phyloP scores from a whole-genome alignment of 805 yeast genomes.

The Phaffomyces antillensis region DNA sequence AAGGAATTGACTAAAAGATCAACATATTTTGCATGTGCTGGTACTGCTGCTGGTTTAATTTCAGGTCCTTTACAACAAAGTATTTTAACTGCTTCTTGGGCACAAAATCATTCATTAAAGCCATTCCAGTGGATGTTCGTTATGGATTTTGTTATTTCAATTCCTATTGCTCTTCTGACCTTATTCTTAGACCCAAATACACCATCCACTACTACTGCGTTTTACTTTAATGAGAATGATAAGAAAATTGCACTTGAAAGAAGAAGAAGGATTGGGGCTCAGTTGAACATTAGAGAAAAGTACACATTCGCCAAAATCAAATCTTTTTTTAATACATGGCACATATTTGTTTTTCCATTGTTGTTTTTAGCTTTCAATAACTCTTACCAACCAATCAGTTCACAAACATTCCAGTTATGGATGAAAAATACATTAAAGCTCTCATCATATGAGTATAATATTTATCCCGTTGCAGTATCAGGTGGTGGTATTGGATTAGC shows the following conservation, averaged over 20 bases:
- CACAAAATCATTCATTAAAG: constrained; percentile 4
- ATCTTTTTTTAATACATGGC: constrained; percentile 42
- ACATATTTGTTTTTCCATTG: constrained; percentile 38
- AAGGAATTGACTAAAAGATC: constrained; percentile 30
- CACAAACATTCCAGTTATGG: constrained; percentile 42
- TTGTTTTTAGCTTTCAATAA: constrained; percentile 18
- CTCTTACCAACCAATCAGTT: constrained; percentile 24
- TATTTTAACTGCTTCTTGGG: constrained; percentile 19
- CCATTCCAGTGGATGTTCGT: constrained; percentile 41
- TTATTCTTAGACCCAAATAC: constrained; percentile 25
- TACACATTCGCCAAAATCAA: constrained; percentile 31
- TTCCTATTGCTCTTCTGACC: constrained; percentile 38
- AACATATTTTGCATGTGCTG: constrained; percentile 27
- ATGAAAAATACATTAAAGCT: constrained; percentile 31
- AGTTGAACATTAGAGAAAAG: constrained; percentile 33
- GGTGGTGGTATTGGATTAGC: constrained; percentile 35
- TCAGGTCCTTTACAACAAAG: constrained; percentile 32
- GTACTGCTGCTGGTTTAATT: constrained; percentile 19
- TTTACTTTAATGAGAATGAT: constrained; percentile 35
- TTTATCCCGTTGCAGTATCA: constrained; percentile 33
- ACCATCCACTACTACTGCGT: constrained; percentile 30
- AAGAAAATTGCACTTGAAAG: constrained; percentile 40
- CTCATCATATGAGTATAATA: constrained; percentile 30
- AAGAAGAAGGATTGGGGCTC: constrained; percentile 35
- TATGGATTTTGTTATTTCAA: constrained; percentile 33